Conservation (phyloP, 192 early-diverging fungal genomes). For the Podila epicladia region DNA sequence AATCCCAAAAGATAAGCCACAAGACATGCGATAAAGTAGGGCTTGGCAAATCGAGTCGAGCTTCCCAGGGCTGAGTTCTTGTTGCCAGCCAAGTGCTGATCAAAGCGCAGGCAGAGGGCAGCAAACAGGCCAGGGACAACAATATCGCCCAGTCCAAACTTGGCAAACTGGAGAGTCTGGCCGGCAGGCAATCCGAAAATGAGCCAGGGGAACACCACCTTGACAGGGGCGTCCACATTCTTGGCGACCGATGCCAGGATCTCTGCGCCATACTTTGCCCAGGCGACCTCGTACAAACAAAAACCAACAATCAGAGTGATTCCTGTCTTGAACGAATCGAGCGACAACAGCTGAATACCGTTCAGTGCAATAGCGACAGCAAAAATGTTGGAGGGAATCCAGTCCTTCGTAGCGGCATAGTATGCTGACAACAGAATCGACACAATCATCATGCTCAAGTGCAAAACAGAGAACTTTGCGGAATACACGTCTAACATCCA, state of each 20-base stretch:
- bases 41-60: slow-evolving; percentile 75
- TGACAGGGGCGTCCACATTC: slow-evolving; percentile 94
- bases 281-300: slow-evolving; percentile 93
- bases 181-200: slow-evolving; percentile 60
- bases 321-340: slow-evolving; percentile 95
- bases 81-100: slow-evolving; percentile 77
- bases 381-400: slow-evolving; percentile 89
- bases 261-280: slow-evolving; percentile 89
- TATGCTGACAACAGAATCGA: slow-evolving; percentile 69
- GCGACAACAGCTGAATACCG: slow-evolving; percentile 82
- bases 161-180: slow-evolving; percentile 69
- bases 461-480: slow-evolving; percentile 69
- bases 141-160: slow-evolving; percentile 96
- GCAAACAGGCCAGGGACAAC: slow-evolving; percentile 95
- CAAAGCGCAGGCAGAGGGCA: slow-evolving; percentile 89
- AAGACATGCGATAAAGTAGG: slow-evolving; percentile 86
- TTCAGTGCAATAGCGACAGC: slow-evolving; percentile 85
- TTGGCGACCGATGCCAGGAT: slow-evolving; percentile 94
- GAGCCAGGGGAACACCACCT: slow-evolving; percentile 86
- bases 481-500: slow-evolving; percentile 54
- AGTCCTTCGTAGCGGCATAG: slow-evolving; percentile 88
- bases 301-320: slow-evolving; percentile 86
- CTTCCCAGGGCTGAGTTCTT: slow-evolving; percentile 59
- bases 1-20: slow-evolving; percentile 84
- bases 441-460: slow-evolving; percentile 67